These are phyloP conservation scores for Calonectria pteridis DNA, from an alignment of 2,329 filamentous ascomycete genomes.

Conservation along the genomic window DNA sequence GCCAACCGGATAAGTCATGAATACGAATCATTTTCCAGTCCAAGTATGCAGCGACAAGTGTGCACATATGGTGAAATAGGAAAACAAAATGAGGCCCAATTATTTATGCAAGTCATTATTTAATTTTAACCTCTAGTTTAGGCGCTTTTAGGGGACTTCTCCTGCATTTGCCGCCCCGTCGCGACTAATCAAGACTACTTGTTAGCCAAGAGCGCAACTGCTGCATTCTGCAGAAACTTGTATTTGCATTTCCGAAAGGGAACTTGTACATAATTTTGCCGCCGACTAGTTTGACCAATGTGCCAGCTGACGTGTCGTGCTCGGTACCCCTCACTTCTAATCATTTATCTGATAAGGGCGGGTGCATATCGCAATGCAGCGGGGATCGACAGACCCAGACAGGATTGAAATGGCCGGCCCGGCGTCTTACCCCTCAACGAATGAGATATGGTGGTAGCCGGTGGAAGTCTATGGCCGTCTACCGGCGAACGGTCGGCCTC, in stretches of 20 bases:
- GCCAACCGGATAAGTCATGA: not conserved
- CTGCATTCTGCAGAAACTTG: not conserved
- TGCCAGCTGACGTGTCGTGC: constrained; percentile 2
- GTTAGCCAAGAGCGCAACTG: too few relatives aligned
- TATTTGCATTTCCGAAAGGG: not conserved
- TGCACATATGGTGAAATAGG: not conserved
- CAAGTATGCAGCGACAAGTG: not conserved
- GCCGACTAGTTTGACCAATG: not conserved
- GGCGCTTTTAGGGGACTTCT: not conserved
- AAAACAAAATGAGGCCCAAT: too few relatives aligned
- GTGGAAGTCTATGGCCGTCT: not conserved
- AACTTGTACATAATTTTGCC: not conserved
- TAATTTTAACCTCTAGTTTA: not conserved
- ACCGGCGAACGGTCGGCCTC: not conserved
- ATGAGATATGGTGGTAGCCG: not conserved
- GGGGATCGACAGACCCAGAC: not conserved
- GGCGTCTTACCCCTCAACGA: constrained; percentile 13
- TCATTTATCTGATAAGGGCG: constrained; percentile 8
- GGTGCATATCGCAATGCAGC: not conserved
- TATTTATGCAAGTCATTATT: not conserved
- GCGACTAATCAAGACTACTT: not conserved
- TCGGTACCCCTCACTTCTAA: not conserved
- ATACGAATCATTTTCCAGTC: not conserved
- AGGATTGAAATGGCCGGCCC: constrained; percentile 5
- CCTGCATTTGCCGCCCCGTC: not conserved